phyloP scores from a whole-genome alignment of 176 grass and related monocot genomes.

The Elymus sibiricus region DNA sequence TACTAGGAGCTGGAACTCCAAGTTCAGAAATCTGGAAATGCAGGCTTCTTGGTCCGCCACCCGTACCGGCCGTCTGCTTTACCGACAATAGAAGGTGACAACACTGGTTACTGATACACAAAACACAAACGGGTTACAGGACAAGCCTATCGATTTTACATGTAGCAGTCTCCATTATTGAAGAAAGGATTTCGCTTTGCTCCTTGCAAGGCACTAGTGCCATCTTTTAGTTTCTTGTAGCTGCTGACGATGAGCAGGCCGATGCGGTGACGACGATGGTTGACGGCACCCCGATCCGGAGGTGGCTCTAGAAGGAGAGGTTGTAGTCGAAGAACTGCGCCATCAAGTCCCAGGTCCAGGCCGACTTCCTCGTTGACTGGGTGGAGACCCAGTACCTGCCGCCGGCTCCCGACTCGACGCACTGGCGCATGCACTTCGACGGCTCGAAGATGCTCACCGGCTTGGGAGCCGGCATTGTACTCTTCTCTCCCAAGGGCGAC shows the following conservation, averaged over 20 bases:
- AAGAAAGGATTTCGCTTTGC: constrained; percentile 1
- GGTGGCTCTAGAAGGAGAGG: constrained; percentile 86
- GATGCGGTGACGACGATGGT: constrained; percentile 76
- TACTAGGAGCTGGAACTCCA: constrained; percentile 12
- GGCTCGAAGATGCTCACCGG: too few species aligned
- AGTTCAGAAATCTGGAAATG: constrained; percentile 22
- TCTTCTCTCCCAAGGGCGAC: too few species aligned
- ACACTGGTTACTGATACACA: not conserved
- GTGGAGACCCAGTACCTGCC: too few species aligned
- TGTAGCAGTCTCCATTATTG: constrained; percentile 23
- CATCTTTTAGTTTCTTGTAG: constrained; percentile 12
- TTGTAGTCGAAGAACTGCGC: constrained; percentile 73
- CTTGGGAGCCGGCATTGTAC: too few species aligned
- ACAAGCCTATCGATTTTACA: constrained; percentile 44
- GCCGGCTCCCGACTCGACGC: too few species aligned
- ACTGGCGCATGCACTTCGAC: too few species aligned
- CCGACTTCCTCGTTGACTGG: too few species aligned
- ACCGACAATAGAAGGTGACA: constrained; percentile 2
- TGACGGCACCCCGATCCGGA: constrained; percentile 77
- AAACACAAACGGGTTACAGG: not conserved
- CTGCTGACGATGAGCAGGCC: constrained; percentile 68
- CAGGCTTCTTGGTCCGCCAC: constrained; percentile 7
- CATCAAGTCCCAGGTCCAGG: too few species aligned
- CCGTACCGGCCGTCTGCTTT: constrained; percentile 14
- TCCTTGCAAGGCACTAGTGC: not conserved